Evolutionary conservation across 2,329 filamentous ascomycete genomes (phyloP).

Genomic region (Aspergillus fischeri): DNA sequence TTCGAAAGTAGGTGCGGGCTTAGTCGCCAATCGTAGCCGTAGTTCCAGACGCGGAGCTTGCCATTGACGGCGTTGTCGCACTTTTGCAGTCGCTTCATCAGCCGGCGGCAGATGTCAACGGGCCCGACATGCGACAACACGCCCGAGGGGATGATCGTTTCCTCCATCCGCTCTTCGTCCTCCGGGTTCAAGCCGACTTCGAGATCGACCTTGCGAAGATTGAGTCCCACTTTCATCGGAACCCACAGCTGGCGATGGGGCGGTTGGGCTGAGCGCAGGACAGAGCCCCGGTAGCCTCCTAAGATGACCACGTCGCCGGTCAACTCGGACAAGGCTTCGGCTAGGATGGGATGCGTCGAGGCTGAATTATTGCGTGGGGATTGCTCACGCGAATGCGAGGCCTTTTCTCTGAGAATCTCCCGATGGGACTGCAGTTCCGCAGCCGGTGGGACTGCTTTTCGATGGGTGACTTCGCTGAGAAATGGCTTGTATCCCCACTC

Average conservation of each 20-base stretch:
- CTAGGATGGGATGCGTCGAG: conserved; percentile 46
- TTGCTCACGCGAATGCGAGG: not conserved
- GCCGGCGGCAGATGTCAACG: conserved; percentile 77
- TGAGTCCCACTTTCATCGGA: conserved; percentile 86
- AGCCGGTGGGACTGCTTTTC: not conserved
- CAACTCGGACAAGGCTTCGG: conserved; percentile 61
- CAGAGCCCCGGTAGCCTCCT: conserved; percentile 84
- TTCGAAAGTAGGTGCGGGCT: conserved; percentile 72
- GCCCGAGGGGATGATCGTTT: conserved; percentile 77
- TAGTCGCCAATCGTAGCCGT: conserved; percentile 91
- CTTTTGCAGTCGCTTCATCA: conserved; percentile 72
- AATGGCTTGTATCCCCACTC: conserved; percentile 35
- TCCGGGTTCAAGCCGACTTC: conserved; percentile 78
- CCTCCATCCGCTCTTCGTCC: conserved; percentile 77
- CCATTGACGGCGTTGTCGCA: conserved; percentile 69
- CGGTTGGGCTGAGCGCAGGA: conserved; percentile 77
- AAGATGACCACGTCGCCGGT: conserved; percentile 84
- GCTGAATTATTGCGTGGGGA: conserved; percentile 23
- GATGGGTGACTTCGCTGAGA: conserved; percentile 23
- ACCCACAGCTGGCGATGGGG: conserved; percentile 90
- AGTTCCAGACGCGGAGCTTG: conserved; percentile 76
- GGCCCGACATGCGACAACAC: conserved; percentile 91
- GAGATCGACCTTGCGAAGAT: conserved; percentile 84
- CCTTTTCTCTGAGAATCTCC: conserved; percentile 6
- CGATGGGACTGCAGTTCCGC: conserved; percentile 2